phyloP scores from a whole-genome alignment of 1,139 yeast genomes.

The Geotrichum aggregatum region DNA sequence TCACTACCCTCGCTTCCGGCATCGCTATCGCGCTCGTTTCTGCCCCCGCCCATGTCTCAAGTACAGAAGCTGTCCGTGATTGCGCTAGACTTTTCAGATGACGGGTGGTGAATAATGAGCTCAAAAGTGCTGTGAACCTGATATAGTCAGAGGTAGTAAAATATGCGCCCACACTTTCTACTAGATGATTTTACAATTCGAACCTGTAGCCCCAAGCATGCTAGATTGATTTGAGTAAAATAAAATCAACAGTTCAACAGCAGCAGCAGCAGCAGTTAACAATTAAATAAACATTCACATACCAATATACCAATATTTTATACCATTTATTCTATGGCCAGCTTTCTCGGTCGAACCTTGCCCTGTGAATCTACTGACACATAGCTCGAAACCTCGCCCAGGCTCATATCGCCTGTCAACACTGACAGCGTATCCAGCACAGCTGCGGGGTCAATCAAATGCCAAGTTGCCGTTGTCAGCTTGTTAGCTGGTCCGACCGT shows the following conservation, averaged over 20 bases:
- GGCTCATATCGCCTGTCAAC: constrained; percentile 66
- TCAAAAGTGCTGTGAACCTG: too few relatives aligned
- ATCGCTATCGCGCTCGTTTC: too few relatives aligned
- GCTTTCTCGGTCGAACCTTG: constrained; percentile 1
- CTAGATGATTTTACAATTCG: too few relatives aligned
- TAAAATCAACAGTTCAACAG: too few relatives aligned
- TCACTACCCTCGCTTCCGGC: too few relatives aligned
- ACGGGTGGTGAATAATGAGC: background rate
- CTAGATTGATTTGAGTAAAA: too few relatives aligned
- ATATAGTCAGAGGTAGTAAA: too few relatives aligned
- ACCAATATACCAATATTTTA: too few relatives aligned
- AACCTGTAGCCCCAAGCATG: too few relatives aligned
- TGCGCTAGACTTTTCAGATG: background rate
- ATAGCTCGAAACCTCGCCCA: constrained; percentile 17
- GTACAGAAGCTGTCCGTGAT: background rate
- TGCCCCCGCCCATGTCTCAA: background rate
- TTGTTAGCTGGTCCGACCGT: constrained; percentile 95
- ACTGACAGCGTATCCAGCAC: constrained; percentile 82
- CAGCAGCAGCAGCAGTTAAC: too few relatives aligned
- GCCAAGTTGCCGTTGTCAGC: constrained; percentile 82
- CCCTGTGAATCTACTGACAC: constrained; percentile 16
- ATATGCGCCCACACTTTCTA: too few relatives aligned
- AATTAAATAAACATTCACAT: too few relatives aligned
- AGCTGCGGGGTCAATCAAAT: constrained; percentile 77
- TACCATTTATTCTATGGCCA: background rate